A percentile compares a stretch with the other conserved stretches of the same genome.
These are phyloP conservation scores for Cyberlindnera lachancei DNA, from an alignment of 805 yeast genomes.

Conservation along the genomic window DNA sequence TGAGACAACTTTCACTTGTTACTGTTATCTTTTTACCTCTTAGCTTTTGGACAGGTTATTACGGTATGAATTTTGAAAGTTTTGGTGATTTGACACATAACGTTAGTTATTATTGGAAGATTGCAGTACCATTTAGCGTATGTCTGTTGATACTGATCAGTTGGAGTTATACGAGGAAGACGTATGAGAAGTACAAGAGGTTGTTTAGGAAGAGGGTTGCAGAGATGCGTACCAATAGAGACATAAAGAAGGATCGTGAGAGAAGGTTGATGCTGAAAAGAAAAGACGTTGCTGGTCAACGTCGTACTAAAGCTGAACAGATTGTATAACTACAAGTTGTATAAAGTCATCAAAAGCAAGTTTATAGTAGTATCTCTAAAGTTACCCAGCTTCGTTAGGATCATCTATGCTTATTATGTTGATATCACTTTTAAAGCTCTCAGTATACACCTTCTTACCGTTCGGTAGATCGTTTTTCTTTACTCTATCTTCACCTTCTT, in stretches of 20 bases:
- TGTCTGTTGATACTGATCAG: constrained; percentile 30
- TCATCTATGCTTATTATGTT: constrained; percentile 21
- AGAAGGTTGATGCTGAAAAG: no score
- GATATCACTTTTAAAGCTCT: constrained; percentile 21
- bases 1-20: constrained; percentile 45
- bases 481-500: constrained; percentile 46
- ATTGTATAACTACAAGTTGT: no score
- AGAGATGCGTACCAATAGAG: constrained; percentile 8
- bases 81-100: constrained; percentile 28
- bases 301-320: no score
- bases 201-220: constrained; percentile 3
- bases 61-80: constrained; percentile 37
- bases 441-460: constrained; percentile 32
- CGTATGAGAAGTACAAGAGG: constrained; percentile 7
- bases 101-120: constrained; percentile 25
- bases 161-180: constrained; percentile 20
- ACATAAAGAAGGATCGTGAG: constrained; percentile 3
- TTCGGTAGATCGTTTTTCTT: constrained; percentile 57
- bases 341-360: no score
- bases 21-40: constrained; percentile 54
- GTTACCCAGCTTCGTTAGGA: constrained; percentile 13
- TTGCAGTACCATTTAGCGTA: constrained; percentile 30
- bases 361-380: no score
- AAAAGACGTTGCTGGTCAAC: no score
- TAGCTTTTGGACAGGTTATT: constrained; percentile 55